Conservation (phyloP, 352 stramenopile species). For the Achlya hypogyna region DNA sequence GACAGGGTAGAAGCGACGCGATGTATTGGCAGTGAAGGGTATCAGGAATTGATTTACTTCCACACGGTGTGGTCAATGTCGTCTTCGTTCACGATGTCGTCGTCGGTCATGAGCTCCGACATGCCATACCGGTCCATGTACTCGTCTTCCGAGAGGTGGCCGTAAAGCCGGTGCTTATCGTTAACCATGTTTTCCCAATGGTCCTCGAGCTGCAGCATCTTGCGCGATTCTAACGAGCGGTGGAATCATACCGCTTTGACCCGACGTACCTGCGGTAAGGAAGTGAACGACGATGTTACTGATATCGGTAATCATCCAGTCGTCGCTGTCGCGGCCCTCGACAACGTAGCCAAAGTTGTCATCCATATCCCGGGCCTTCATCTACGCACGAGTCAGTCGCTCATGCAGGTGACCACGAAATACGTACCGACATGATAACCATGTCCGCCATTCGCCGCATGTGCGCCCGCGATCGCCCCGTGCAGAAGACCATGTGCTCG, state of each 20-base stretch:
- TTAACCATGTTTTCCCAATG: slow-evolving; percentile 81
- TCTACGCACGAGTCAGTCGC: slow-evolving; percentile 14
- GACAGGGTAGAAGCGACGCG: too few relatives aligned
- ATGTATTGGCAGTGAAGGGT: too few relatives aligned
- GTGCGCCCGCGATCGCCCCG: slow-evolving; percentile 65
- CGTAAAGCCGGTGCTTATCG: slow-evolving; percentile 70
- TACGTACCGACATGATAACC: slow-evolving; percentile 54
- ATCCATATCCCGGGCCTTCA: slow-evolving; percentile 52
- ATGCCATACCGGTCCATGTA: slow-evolving; percentile 84
- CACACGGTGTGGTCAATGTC: slow-evolving; percentile 18
- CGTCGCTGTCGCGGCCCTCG: slow-evolving; percentile 82
- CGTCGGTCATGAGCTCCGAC: slow-evolving; percentile 61
- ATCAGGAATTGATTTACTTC: slow-evolving; percentile 19
- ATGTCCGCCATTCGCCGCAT: slow-evolving; percentile 85
- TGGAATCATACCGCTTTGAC: neutral
- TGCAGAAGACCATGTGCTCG: slow-evolving; percentile 86
- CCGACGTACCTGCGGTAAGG: slow-evolving; percentile 34
- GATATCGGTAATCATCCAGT: slow-evolving; percentile 90
- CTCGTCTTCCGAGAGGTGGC: slow-evolving; percentile 73
- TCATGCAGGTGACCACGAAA: neutral
- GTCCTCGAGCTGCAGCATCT: slow-evolving; percentile 65
- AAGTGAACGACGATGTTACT: slow-evolving; percentile 87
- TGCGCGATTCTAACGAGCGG: slow-evolving; percentile 38
- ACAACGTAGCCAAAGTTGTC: slow-evolving; percentile 77
- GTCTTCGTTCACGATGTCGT: slow-evolving; percentile 14